phyloP scores from a whole-genome alignment of 352 stramenopile species.

The Globisporangium cylindrosporum region DNA sequence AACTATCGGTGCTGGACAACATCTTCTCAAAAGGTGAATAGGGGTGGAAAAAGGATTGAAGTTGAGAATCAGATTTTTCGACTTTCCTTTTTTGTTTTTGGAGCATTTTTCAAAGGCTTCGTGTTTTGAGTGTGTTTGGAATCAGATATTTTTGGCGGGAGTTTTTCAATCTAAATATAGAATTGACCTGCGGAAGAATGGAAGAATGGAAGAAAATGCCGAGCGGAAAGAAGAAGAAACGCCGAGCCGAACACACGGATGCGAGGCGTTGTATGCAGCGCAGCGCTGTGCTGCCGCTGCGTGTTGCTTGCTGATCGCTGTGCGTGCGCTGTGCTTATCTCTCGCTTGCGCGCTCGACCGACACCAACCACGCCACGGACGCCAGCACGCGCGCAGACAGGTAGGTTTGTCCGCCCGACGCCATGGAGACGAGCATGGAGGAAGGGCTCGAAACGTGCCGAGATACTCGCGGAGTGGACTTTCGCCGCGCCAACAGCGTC shows the following conservation, averaged over 20 bases:
- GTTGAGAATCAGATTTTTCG: too few species aligned
- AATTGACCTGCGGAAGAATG: not conserved
- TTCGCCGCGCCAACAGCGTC: constrained; percentile 2
- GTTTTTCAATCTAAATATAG: too few species aligned
- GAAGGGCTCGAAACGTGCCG: constrained; percentile 8
- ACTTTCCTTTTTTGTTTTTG: too few species aligned
- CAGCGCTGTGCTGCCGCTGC: not conserved
- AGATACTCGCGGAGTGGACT: constrained; percentile 1
- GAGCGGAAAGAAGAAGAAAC: constrained; percentile 12
- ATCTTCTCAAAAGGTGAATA: too few species aligned
- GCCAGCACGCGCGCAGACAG: not conserved
- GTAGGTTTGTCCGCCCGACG: not conserved
- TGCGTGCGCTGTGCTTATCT: constrained; percentile 4
- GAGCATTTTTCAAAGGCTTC: too few species aligned
- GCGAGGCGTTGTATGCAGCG: not conserved
- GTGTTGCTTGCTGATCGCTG: constrained; percentile 5
- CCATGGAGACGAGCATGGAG: constrained; percentile 7
- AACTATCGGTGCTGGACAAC: too few species aligned
- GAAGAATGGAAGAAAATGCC: constrained; percentile 12
- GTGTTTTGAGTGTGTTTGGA: too few species aligned
- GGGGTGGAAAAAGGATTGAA: too few species aligned
- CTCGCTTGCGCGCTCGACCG: constrained; percentile 9
- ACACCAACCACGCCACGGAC: not conserved
- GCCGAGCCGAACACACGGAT: constrained; percentile 18
- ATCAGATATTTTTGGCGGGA: too few species aligned